Conservation (phyloP, 768 basidiomycete genomes). For the Rhizopogon vulgaris region DNA sequence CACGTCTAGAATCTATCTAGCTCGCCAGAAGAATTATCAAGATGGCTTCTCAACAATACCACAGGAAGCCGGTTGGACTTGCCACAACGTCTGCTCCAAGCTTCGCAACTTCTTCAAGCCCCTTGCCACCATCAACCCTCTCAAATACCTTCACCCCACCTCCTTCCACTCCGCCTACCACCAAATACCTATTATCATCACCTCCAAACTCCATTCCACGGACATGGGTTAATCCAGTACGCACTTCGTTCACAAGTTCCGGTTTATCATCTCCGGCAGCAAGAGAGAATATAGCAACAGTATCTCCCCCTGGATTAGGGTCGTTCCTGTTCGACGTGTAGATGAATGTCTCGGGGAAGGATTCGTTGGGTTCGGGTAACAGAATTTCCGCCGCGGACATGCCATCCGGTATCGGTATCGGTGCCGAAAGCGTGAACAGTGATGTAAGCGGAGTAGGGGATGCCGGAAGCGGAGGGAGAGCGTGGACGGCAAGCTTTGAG, state of each 20-base stretch:
- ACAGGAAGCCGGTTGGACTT: conserved; percentile 31
- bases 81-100: conserved; percentile 31
- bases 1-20: background rate
- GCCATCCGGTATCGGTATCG: conserved; percentile 34
- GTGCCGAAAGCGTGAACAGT: conserved; percentile 43
- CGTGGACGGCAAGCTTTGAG: conserved; percentile 51
- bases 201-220: conserved; percentile 68
- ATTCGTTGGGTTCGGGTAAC: conserved; percentile 44
- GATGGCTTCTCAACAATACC: conserved; percentile 25
- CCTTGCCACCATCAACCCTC: conserved; percentile 51
- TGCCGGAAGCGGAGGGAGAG: conserved; percentile 37
- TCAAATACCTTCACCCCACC: conserved; percentile 71
- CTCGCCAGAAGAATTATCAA: background rate
- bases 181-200: conserved; percentile 49
- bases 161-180: conserved; percentile 58
- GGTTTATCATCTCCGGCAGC: conserved; percentile 36
- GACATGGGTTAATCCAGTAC: conserved; percentile 64
- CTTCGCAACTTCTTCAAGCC: conserved; percentile 46
- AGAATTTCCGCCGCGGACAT: conserved; percentile 71
- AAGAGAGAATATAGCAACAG: conserved; percentile 63
- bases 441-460: conserved; percentile 32
- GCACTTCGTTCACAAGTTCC: conserved; percentile 53
- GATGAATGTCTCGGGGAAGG: conserved; percentile 52
- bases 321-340: conserved; percentile 77
- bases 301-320: conserved; percentile 62